Conservation (phyloP, 2,329 filamentous ascomycete genomes). For the Phialophora macrospora region DNA sequence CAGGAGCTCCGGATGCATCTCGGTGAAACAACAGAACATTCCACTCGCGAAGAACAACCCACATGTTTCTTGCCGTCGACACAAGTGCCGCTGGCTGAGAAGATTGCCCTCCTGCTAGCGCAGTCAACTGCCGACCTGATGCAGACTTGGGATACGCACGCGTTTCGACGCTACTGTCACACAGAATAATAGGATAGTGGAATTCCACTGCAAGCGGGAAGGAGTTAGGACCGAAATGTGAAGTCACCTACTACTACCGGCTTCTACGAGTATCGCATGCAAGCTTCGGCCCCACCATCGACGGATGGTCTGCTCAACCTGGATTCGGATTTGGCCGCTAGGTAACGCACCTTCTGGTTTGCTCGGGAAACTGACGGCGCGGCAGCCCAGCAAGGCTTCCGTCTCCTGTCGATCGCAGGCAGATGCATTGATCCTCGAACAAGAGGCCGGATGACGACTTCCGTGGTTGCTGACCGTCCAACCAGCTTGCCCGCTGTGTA, state of each 20-base stretch:
- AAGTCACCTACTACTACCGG: not conserved
- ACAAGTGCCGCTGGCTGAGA: not conserved
- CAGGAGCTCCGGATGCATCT: not conserved
- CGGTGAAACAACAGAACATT: not conserved
- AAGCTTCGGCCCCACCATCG: not conserved
- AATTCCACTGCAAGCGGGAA: not conserved
- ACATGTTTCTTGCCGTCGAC: not conserved
- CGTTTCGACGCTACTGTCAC: not conserved
- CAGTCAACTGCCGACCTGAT: constrained; percentile 2
- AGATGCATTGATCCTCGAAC: not conserved
- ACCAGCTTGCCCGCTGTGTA: not conserved
- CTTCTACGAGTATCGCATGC: no score
- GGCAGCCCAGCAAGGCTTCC: constrained; percentile 4
- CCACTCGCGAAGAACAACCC: not conserved
- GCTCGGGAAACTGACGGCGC: not conserved
- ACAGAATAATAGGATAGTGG: not conserved
- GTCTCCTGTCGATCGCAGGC: constrained; percentile 1
- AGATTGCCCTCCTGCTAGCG: not conserved
- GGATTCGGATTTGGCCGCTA: not conserved
- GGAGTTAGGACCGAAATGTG: not conserved
- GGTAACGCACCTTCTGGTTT: not conserved
- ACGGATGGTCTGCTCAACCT: not conserved
- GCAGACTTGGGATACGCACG: not conserved
- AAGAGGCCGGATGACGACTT: not conserved
- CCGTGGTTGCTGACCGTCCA: not conserved